Evolutionary conservation across 2,329 filamentous ascomycete species (phyloP), one percentile per base, ranked within the genome.

Genomic region (Clarireedia sp.): DNA sequence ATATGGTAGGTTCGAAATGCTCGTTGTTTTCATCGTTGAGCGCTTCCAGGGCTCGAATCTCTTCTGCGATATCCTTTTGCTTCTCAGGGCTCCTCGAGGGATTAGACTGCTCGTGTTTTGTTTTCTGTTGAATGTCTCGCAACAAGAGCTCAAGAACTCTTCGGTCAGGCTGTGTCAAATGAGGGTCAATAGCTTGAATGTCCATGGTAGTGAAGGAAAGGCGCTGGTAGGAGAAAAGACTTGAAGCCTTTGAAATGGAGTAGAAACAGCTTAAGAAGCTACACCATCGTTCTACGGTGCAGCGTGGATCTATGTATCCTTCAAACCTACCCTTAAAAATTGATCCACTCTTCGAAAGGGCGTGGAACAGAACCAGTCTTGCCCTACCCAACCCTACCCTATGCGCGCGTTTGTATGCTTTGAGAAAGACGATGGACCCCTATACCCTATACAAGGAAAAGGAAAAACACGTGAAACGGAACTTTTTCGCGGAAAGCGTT

Each of bases 1-100:
- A 63, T n/a, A 63, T 52, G 26, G 60, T 64, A 33, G 62, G 61
- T 23, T 64, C 59, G 33, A 64, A 64, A 26, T 58, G 51, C 14
- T 48, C 44, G 40, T 50, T 51, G n/a, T 43, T 50, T 29, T 54
- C 55, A 36, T 57, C 55, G 36, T 55, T 57, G 12, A 57, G 41
- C 26, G 54, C 48, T 52, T 51, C 54, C 19, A 56, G 8, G 24
- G 44, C 49, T 16, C 37, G 43, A 37, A 55, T 55, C 36, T 55
- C 46, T 23, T 55, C 46, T 23, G 40, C 46, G 19, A 55, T 55
- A 24, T 44, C 37, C 41, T 26, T 12, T 37, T 55, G 52, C 17
- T 26, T 44, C 23, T 55, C 46, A 17, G 33, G 36, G 44, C 10
- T 44, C 3, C 19, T 21, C 29, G 37, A 7, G 9, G 38, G 5